Evolutionary conservation across 371 early-diverging fungal genomes (phyloP).

Genomic region (Nosema granulosis): DNA sequence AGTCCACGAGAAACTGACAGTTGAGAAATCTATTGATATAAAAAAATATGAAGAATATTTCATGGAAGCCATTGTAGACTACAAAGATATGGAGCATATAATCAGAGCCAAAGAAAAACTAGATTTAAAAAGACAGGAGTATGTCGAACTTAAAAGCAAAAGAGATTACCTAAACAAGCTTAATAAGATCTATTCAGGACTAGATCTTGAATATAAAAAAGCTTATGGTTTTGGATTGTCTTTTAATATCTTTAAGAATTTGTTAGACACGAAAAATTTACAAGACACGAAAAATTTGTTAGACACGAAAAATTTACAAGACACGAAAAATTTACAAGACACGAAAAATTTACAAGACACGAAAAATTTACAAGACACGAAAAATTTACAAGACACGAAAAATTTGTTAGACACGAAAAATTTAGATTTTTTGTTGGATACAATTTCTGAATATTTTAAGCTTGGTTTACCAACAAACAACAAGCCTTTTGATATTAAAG

Average conservation of each 20-base stretch:
- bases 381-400: too few species aligned
- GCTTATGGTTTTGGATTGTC: slow-evolving; percentile 19
- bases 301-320: background rate
- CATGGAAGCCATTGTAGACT: slow-evolving; percentile 11
- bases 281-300: background rate
- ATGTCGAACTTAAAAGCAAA: background rate
- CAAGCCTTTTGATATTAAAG: slow-evolving; percentile 1
- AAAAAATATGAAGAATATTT: slow-evolving; percentile 16
- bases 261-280: background rate
- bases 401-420: too few species aligned
- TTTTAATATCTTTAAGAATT: slow-evolving; percentile 28
- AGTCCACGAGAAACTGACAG: background rate
- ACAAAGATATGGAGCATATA: slow-evolving; percentile 7
- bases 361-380: too few species aligned
- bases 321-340: background rate
- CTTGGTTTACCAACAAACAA: slow-evolving; percentile 1
- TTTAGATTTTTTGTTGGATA: too few species aligned
- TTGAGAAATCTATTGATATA: background rate
- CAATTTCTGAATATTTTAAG: too few species aligned
- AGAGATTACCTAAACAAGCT: slow-evolving; percentile 6
- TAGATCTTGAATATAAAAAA: slow-evolving; percentile 1
- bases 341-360: background rate
- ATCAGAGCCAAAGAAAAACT: slow-evolving; percentile 9
- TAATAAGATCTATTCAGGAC: slow-evolving; percentile 14
- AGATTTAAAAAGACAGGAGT: slow-evolving; percentile 16